Conservation (phyloP, 148 eudicot genomes). For the Limonium bicolor region DNA sequence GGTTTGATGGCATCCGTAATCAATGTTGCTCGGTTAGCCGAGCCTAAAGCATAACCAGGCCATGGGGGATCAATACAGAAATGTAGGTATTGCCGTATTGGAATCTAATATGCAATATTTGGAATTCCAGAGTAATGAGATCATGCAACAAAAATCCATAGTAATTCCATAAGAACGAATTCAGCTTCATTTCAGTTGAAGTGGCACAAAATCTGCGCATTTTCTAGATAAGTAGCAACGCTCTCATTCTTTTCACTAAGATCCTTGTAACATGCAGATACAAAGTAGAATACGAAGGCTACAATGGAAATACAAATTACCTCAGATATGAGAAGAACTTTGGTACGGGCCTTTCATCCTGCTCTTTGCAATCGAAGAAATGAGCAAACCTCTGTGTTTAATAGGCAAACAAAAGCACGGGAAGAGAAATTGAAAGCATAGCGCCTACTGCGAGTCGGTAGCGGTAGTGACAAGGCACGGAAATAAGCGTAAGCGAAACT, state of each 20-base stretch:
- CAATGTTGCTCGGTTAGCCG: too few species aligned
- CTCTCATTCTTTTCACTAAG: neutral
- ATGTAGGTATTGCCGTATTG: too few species aligned
- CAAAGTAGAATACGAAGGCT: neutral
- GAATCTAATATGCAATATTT: too few species aligned
- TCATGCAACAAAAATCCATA: neutral
- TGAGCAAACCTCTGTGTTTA: neutral
- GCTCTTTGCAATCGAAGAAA: constrained; percentile 2
- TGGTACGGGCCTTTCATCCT: neutral
- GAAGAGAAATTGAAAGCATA: neutral
- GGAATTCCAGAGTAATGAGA: neutral
- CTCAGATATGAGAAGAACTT: constrained; percentile 3
- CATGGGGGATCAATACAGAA: neutral
- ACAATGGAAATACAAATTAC: neutral
- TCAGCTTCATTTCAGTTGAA: too few species aligned
- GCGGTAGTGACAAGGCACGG: too few species aligned
- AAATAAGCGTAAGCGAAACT: neutral
- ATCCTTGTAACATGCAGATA: neutral
- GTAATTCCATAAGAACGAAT: too few species aligned
- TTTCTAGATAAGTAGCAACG: neutral
- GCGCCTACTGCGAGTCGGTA: too few species aligned
- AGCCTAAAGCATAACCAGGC: neutral
- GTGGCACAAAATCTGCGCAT: neutral
- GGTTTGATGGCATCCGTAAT: too few species aligned
- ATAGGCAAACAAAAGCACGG: neutral